A percentile compares a stretch with the other conserved stretches of the same genome.
phyloP scores from a whole-genome alignment of 495 filamentous ascomycete species.

The Aspergillus haitiensis region DNA sequence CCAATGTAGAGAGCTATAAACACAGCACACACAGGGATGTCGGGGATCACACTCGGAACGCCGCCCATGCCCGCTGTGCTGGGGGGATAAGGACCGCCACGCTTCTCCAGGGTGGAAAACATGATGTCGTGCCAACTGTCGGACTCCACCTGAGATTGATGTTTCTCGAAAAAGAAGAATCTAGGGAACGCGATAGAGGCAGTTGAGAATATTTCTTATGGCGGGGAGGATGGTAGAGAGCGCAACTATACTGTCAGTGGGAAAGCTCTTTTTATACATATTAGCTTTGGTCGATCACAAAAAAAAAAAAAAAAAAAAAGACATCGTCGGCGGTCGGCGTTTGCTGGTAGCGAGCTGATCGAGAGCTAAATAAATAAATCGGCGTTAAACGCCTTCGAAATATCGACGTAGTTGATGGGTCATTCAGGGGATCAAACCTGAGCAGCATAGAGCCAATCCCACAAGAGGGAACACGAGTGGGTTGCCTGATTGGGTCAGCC shows the following conservation, averaged over 20 bases:
- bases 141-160: neutral
- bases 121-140: neutral
- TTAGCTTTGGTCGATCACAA: neutral
- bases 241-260: neutral
- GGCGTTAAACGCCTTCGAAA: too few species aligned
- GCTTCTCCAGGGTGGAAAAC: constrained; percentile 14
- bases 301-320: neutral
- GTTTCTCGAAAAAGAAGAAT: neutral
- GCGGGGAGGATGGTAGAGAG: neutral
- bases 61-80: constrained; percentile 58
- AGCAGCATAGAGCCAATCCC: neutral
- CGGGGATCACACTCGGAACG: constrained; percentile 52
- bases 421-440: neutral
- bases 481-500: constrained; percentile 7
- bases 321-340: neutral
- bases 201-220: neutral
- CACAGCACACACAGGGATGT: constrained; percentile 64
- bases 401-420: too few species aligned
- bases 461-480: neutral
- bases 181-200: neutral
- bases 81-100: constrained; percentile 43
- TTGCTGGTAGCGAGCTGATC: neutral
- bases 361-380: neutral
- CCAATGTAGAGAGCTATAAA: constrained; percentile 65
- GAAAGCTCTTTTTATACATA: neutral